These are phyloP conservation scores for Arthonia radiata DNA, from an alignment of 495 filamentous ascomycete genomes.

Conservation along the genomic window DNA sequence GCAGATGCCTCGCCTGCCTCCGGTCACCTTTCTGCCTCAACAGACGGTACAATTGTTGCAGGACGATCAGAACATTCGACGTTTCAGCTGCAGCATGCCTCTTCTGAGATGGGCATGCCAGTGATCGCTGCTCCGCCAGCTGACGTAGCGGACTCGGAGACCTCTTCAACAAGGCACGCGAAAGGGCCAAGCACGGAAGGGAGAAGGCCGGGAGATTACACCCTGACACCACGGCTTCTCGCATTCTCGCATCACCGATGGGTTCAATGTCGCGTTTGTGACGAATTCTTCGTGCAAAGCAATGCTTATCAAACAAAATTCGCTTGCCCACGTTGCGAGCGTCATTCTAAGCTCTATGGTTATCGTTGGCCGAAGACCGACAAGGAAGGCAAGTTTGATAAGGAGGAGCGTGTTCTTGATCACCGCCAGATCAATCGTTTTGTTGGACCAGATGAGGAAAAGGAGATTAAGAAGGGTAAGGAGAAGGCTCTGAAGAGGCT, in stretches of 20 bases:
- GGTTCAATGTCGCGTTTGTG: slow-evolving; percentile 70
- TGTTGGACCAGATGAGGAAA: slow-evolving; percentile 38
- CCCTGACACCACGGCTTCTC: slow-evolving; percentile 42
- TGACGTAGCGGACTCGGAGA: no score
- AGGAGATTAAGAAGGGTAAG: slow-evolving; percentile 20
- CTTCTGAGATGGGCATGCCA: no score
- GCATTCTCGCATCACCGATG: slow-evolving; percentile 51
- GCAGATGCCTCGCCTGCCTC: no score
- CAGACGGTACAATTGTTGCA: no score
- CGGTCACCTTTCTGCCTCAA: no score
- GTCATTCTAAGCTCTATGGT: slow-evolving; percentile 87
- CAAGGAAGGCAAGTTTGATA: slow-evolving; percentile 40
- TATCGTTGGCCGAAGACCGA: slow-evolving; percentile 92
- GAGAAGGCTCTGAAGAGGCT: slow-evolving; percentile 1
- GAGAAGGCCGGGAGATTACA: slow-evolving; percentile 18
- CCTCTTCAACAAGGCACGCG: no score
- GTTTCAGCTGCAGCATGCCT: no score
- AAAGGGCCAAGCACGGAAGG: no score
- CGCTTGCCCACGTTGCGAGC: slow-evolving; percentile 76
- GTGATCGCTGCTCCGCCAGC: no score
- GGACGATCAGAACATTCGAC: no score
- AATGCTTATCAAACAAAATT: slow-evolving; percentile 67
- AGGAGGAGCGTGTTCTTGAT: slow-evolving; percentile 51
- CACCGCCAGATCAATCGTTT: slow-evolving; percentile 50
- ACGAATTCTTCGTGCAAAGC: slow-evolving; percentile 53